Evolutionary conservation across 148 eudicot genomes (phyloP).

Genomic region (Heliamphora exappendiculata): DNA sequence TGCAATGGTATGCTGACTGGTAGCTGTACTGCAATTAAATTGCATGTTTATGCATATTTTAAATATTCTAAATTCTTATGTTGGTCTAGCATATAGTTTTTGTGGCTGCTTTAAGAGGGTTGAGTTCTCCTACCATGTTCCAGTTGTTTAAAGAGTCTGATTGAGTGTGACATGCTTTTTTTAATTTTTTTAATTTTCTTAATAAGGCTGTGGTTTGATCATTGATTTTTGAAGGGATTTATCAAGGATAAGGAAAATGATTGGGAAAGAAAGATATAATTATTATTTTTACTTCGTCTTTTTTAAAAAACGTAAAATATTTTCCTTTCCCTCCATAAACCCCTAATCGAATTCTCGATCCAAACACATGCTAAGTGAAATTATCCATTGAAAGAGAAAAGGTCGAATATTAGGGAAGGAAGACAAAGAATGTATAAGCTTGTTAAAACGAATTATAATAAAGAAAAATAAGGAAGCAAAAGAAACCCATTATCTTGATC

Average conservation of each 20-base stretch:
- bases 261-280: no score
- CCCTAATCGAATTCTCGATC: no score
- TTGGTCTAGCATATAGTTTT: not conserved
- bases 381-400: not conserved
- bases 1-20: not conserved
- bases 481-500: not conserved
- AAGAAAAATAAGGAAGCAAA: not conserved
- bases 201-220: no score
- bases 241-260: no score
- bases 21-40: not conserved
- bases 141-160: not conserved
- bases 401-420: no score
- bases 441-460: not conserved
- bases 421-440: not conserved
- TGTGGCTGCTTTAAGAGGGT: not conserved
- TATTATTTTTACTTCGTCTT: no score
- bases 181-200: not conserved
- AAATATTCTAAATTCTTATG: not conserved
- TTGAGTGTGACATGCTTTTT: not conserved
- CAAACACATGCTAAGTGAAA: no score
- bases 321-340: no score
- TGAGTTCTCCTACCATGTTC: not conserved
- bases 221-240: no score
- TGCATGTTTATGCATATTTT: not conserved
- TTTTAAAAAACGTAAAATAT: no score